Percentiles rank a stretch among this genome's conserved stretches.
Evolutionary conservation across 805 yeast species (phyloP).

Genomic region (Saccharomyces paradoxus): DNA sequence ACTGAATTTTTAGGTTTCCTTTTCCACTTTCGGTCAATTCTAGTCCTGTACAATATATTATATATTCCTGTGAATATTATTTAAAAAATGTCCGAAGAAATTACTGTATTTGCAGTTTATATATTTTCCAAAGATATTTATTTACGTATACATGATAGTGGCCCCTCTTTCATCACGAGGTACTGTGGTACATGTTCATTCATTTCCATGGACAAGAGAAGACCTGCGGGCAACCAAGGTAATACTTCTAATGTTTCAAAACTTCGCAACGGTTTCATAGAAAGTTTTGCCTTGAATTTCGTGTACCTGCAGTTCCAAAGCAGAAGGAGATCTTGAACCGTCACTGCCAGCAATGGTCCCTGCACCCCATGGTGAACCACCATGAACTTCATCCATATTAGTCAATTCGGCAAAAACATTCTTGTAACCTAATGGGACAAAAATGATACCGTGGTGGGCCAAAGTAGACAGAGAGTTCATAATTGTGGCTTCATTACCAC

Average conservation of each 20-base stretch:
- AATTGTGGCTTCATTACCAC: conserved; percentile 73
- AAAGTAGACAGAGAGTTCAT: conserved; percentile 55
- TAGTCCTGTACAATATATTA: not conserved
- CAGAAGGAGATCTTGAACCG: conserved; percentile 63
- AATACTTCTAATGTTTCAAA: conserved; percentile 7
- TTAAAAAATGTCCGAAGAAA: not conserved
- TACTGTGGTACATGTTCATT: not conserved
- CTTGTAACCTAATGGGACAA: conserved; percentile 70
- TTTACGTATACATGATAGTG: not conserved
- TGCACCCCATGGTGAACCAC: conserved; percentile 84
- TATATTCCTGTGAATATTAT: not conserved
- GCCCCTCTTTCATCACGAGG: not conserved
- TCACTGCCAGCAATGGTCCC: conserved; percentile 71
- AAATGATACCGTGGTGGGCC: conserved; percentile 75
- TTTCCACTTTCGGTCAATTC: not conserved
- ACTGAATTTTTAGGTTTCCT: not conserved
- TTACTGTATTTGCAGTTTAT: not conserved
- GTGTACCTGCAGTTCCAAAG: conserved; percentile 56
- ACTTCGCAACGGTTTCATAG: conserved; percentile 36
- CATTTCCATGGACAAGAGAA: not conserved
- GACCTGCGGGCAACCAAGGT: not conserved
- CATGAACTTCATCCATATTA: conserved; percentile 59
- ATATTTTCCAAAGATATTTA: not conserved
- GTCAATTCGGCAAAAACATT: conserved; percentile 45
- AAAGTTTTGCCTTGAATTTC: conserved; percentile 61